Evolutionary conservation across 345 rosid species (phyloP), one percentile per base, ranked within the genome.

Genomic region (Populus ilicifolia): DNA sequence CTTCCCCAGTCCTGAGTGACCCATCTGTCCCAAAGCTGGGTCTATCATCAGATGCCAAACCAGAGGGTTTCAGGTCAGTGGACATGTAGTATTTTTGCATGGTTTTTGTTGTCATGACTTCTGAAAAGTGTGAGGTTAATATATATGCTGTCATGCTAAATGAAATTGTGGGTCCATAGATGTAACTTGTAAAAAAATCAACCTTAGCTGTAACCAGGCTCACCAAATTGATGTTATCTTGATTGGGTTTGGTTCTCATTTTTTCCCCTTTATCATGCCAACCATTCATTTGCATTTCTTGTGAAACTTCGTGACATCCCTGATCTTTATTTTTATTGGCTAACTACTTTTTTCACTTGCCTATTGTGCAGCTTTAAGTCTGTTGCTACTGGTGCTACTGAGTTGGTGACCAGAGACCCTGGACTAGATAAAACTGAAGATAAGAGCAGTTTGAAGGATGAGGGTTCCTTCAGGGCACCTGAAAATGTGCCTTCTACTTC

Each of bases 51-150:
- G 78, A 74, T 48, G 20, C 81, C 48, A 80, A 75, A 62, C 73
- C 84, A 67, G 87, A 77, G 56, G 86, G 70, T 62, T 72, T 82
- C 85, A 86, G 93, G 93, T 90, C 21, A 68, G 89, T 72, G 27
- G 23, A 56, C 33, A 2, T 48, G 7, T 70, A 21, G 21, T 2
- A 5, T 66, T 21, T 63, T 21, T 21, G 27, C 11, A 21, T 2
- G 23, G 13, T 67, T 18, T 30, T 38, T 25, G 10, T 38, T 67
- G 7, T 35, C 41, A 35, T 33, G 10, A 7, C 46, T 38, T 38
- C 10, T 25, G 35, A 64, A 67, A 35, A n/a, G 16, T 38, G 41
- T 7, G n/a, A 65, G 38, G 36, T 33, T 5, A 65, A 7, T 33
- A 63, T 9, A 65, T 17, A 16, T 59, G 13, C 64, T 59, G 9